These are phyloP conservation scores for Exophiala xenobiotica DNA, from an alignment of 2,329 filamentous ascomycete species.

Conservation along the genomic window DNA sequence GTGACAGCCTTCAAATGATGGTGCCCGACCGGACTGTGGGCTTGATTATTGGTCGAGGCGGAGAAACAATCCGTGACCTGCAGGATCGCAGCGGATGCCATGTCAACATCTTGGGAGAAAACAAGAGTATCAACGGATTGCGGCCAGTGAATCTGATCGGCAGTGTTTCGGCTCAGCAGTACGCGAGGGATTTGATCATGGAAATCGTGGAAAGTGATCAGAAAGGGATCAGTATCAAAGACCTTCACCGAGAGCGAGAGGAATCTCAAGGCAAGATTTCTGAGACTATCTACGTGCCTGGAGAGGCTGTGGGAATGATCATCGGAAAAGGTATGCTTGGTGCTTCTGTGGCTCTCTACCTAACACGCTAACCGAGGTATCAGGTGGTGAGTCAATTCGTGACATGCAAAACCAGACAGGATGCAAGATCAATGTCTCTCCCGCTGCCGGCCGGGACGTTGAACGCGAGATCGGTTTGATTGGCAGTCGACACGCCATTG, in stretches of 20 bases:
- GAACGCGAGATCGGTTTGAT: slow-evolving; percentile 86
- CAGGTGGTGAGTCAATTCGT: slow-evolving; percentile 83
- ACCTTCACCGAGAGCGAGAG: slow-evolving; percentile 43
- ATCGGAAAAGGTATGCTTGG: slow-evolving; percentile 70
- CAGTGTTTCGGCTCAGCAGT: slow-evolving; percentile 68
- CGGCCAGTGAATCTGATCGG: slow-evolving; percentile 90
- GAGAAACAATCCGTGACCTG: slow-evolving; percentile 87
- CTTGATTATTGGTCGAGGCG: slow-evolving; percentile 88
- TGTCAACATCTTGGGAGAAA: slow-evolving; percentile 91
- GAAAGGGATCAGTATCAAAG: slow-evolving; percentile 36
- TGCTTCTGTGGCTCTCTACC: slow-evolving; percentile 6
- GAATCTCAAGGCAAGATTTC: slow-evolving; percentile 60
- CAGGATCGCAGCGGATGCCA: slow-evolving; percentile 92
- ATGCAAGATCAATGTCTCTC: slow-evolving; percentile 93
- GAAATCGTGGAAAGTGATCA: slow-evolving; percentile 89
- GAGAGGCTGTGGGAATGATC: slow-evolving; percentile 92
- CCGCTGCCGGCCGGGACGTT: slow-evolving; percentile 72
- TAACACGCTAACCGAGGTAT: slow-evolving; percentile 31
- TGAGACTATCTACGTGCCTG: slow-evolving; percentile 81
- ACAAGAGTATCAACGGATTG: slow-evolving; percentile 86
- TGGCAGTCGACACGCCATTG: slow-evolving; percentile 73
- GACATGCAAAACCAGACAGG: slow-evolving; percentile 86
- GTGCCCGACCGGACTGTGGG: slow-evolving; percentile 91
- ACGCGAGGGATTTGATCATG: slow-evolving; percentile 83
- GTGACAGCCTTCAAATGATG: slow-evolving; percentile 89